phyloP scores from a whole-genome alignment of 2,329 filamentous ascomycete genomes.

The Cyphellophora attinorum region DNA sequence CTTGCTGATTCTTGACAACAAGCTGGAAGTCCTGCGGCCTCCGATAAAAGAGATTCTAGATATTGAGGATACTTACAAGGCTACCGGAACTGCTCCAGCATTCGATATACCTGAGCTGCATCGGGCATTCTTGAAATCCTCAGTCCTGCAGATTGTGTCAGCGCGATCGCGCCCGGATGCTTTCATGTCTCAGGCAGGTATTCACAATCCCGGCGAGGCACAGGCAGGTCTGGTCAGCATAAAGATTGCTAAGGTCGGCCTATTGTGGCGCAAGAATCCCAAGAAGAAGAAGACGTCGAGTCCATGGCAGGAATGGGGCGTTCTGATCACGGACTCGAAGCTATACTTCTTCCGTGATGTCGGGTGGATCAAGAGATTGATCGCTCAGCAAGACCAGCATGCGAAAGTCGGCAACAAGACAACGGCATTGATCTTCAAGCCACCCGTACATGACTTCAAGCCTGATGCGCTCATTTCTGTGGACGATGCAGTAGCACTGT shows the following conservation, averaged over 20 bases:
- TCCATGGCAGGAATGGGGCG: conserved; percentile 98
- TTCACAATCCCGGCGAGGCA: conserved; percentile 74
- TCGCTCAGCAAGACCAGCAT: conserved; percentile 78
- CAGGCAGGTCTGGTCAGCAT: conserved; percentile 93
- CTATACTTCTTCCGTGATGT: conserved; percentile 95
- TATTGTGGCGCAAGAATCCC: conserved; percentile 85
- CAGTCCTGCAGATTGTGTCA: conserved; percentile 88
- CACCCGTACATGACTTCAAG: conserved; percentile 83
- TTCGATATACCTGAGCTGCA: conserved; percentile 76
- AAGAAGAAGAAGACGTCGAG: conserved; percentile 93
- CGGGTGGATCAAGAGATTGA: conserved; percentile 80
- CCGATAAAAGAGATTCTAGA: conserved; percentile 87
- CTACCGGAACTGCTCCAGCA: conserved; percentile 64
- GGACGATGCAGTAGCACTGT: conserved; percentile 78
- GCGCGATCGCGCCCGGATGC: conserved; percentile 87
- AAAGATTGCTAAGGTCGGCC: conserved; percentile 90
- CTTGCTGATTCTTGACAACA: conserved; percentile 82
- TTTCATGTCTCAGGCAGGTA: conserved; percentile 81
- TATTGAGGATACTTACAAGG: conserved; percentile 84
- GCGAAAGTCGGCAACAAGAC: conserved; percentile 66
- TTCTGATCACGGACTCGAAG: conserved; percentile 89
- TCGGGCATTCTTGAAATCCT: conserved; percentile 82
- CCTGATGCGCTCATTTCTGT: conserved; percentile 90
- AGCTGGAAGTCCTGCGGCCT: conserved; percentile 71
- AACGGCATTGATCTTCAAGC: conserved; percentile 77